A percentile compares a stretch with the other conserved stretches of the same genome.
These are phyloP conservation scores for Solanum arcanum DNA, from an alignment of 257 asterid species.

Conservation along the genomic window DNA sequence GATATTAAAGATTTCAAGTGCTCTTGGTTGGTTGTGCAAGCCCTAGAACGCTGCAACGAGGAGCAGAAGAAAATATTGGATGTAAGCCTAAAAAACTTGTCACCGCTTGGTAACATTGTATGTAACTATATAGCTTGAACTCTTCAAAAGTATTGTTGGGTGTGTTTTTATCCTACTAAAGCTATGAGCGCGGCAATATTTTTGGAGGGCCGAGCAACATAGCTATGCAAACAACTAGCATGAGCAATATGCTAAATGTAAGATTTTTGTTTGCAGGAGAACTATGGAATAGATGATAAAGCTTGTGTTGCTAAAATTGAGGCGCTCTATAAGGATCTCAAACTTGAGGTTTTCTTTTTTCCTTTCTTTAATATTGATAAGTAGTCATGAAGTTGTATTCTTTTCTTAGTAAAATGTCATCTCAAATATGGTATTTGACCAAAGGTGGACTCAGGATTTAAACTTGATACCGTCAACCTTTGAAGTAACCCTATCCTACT, in stretches of 20 bases:
- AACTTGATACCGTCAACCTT: neutral
- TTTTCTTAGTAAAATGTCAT: neutral
- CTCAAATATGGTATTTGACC: neutral
- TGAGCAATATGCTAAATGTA: neutral
- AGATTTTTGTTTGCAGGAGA: constrained; percentile 19
- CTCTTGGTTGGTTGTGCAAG: constrained; percentile 33
- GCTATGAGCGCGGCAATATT: neutral
- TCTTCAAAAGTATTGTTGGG: neutral
- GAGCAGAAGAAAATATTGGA: constrained; percentile 18
- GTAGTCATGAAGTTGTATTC: neutral
- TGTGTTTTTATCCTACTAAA: neutral
- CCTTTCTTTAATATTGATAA: neutral
- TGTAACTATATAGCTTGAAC: neutral
- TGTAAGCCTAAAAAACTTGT: constrained; percentile 3
- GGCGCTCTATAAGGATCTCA: constrained; percentile 22
- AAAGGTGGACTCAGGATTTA: neutral
- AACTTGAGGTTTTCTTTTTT: constrained; percentile 14
- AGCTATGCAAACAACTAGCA: neutral
- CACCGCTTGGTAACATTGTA: neutral
- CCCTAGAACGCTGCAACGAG: constrained; percentile 15
- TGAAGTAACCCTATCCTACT: neutral
- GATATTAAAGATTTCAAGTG: constrained; percentile 36
- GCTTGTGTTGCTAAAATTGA: constrained; percentile 21
- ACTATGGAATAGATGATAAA: constrained; percentile 22
- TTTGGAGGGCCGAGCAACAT: neutral